These are phyloP conservation scores for Periconia digitata DNA, from an alignment of 2,329 filamentous ascomycete species.

Conservation along the genomic window DNA sequence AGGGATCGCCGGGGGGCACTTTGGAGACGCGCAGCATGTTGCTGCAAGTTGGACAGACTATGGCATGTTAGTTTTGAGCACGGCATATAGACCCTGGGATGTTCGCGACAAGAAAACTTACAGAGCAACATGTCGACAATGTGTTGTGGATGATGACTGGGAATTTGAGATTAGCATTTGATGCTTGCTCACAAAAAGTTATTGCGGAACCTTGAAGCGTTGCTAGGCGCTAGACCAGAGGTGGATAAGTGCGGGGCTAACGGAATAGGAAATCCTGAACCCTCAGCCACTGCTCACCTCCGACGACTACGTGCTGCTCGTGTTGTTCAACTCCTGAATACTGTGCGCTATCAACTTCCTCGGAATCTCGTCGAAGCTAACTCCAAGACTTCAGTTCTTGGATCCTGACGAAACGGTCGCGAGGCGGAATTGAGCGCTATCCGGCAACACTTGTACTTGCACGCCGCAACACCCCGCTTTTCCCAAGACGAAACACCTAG, in stretches of 20 bases:
- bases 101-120: slow-evolving; percentile 41
- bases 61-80: slow-evolving; percentile 1
- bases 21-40: slow-evolving; percentile 77
- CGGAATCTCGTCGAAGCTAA: too few relatives aligned
- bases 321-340: background rate
- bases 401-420: background rate
- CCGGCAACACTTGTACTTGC: background rate
- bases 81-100: background rate
- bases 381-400: too few relatives aligned
- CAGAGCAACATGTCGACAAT: slow-evolving; percentile 63
- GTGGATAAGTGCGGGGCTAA: slow-evolving; percentile 28
- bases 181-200: slow-evolving; percentile 24
- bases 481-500: background rate
- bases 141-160: background rate
- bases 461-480: slow-evolving; percentile 1
- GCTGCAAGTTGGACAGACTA: slow-evolving; percentile 78
- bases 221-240: slow-evolving; percentile 17
- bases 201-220: slow-evolving; percentile 20
- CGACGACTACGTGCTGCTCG: background rate
- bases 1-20: slow-evolving; percentile 44
- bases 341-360: background rate
- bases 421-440: background rate
- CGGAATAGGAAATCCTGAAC: background rate
- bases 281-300: background rate
- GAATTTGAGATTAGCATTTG: background rate